Conservation (phyloP, 2,329 filamentous ascomycete species). For the Dactylellina haptotyla region DNA sequence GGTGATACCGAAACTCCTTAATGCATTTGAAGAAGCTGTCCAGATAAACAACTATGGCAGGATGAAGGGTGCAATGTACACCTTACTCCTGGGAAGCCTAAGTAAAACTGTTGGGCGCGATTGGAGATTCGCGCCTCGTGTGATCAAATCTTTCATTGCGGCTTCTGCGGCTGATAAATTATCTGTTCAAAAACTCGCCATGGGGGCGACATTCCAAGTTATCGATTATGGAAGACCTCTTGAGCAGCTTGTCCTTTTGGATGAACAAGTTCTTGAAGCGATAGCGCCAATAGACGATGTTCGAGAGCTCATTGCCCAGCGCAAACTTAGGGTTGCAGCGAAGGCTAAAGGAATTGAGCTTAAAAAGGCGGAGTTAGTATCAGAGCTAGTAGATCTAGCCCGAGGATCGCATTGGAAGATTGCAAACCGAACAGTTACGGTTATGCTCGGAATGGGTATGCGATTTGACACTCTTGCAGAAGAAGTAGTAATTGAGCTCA, state of each 20-base stretch:
- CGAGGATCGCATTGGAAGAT: slow-evolving; percentile 95
- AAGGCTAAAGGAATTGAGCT: slow-evolving; percentile 71
- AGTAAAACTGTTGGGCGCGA: slow-evolving; percentile 87
- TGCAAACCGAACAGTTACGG: slow-evolving; percentile 85
- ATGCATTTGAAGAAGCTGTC: slow-evolving; percentile 80
- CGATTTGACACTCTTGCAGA: slow-evolving; percentile 91
- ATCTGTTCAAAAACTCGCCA: slow-evolving; percentile 89
- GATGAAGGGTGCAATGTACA: slow-evolving; percentile 95
- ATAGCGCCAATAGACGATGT: slow-evolving; percentile 76
- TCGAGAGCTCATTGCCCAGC: slow-evolving; percentile 77
- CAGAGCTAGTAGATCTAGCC: slow-evolving; percentile 81
- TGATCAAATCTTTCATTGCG: slow-evolving; percentile 89
- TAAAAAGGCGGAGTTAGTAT: slow-evolving; percentile 81
- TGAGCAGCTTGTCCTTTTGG: slow-evolving; percentile 84
- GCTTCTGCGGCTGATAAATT: slow-evolving; percentile 91
- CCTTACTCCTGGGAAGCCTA: slow-evolving; percentile 85
- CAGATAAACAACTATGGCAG: slow-evolving; percentile 83
- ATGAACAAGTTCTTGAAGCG: slow-evolving; percentile 74
- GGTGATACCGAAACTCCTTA: slow-evolving; percentile 87
- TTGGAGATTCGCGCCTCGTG: slow-evolving; percentile 92
- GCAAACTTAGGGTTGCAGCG: slow-evolving; percentile 67
- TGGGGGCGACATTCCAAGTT: slow-evolving; percentile 81
- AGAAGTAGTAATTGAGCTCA: slow-evolving; percentile 81
- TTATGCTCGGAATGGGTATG: slow-evolving; percentile 88
- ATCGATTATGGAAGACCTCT: slow-evolving; percentile 91